Conservation (phyloP, 371 early-diverging fungal genomes). For the Saksenaea vasiformis region DNA sequence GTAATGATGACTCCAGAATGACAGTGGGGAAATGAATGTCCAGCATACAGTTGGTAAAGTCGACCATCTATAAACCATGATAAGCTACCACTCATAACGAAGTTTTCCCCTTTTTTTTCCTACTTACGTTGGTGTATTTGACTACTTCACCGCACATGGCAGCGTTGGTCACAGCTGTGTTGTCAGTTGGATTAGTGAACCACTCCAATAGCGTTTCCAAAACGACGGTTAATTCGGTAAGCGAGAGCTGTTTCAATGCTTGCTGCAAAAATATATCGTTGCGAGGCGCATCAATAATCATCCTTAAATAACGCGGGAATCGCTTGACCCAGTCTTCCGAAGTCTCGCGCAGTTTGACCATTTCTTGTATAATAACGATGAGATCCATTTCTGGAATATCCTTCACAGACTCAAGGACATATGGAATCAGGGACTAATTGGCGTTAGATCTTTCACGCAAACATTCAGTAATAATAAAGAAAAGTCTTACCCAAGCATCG, state of each 20-base stretch:
- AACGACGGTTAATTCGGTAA: slow-evolving; percentile 48
- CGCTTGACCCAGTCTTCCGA: slow-evolving; percentile 21
- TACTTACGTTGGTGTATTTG: background rate
- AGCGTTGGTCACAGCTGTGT: background rate
- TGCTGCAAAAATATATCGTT: slow-evolving; percentile 68
- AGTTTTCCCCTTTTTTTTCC: background rate
- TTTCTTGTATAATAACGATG: slow-evolving; percentile 43
- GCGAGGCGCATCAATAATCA: slow-evolving; percentile 52
- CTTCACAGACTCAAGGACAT: slow-evolving; percentile 49
- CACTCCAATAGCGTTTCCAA: slow-evolving; percentile 45
- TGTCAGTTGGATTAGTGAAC: slow-evolving; percentile 6
- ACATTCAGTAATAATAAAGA: background rate
- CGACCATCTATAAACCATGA: slow-evolving; percentile 39
- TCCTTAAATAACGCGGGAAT: slow-evolving; percentile 36
- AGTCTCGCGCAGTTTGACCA: slow-evolving; percentile 16
- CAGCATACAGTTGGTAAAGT: slow-evolving; percentile 53
- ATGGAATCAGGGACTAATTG: slow-evolving; percentile 37
- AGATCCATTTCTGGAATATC: slow-evolving; percentile 66
- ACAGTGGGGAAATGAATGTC: slow-evolving; percentile 64
- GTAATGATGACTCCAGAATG: slow-evolving; percentile 56
- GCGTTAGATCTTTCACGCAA: background rate
- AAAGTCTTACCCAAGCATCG: slow-evolving; percentile 55
- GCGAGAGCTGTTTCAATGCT: slow-evolving; percentile 47
- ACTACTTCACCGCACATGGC: background rate
- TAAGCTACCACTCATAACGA: background rate